Conservation (phyloP, 2,329 filamentous ascomycete species). For the Paecilomyces formosus region DNA sequence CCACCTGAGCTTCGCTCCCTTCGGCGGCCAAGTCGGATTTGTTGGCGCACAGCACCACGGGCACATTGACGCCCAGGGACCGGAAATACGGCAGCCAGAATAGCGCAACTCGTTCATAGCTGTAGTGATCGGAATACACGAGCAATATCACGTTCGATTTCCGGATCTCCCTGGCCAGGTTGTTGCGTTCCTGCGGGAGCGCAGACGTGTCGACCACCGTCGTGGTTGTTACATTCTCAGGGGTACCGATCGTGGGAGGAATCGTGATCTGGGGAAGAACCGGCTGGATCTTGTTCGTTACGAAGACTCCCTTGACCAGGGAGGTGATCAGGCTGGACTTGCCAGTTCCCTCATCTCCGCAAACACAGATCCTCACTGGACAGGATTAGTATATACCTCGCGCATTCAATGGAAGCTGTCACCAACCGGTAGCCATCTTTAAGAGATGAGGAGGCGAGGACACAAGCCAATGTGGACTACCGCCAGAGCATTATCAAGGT, state of each 20-base stretch:
- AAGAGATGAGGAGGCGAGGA: background rate
- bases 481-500: background rate
- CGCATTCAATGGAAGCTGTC: background rate
- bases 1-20: slow-evolving; percentile 70
- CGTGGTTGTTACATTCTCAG: slow-evolving; percentile 93
- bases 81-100: slow-evolving; percentile 99
- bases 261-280: slow-evolving; percentile 94
- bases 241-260: slow-evolving; percentile 83
- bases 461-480: background rate
- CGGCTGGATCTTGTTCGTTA: slow-evolving; percentile 89
- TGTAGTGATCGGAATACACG: slow-evolving; percentile 97
- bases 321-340: slow-evolving; percentile 92
- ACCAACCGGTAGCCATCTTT: slow-evolving; percentile 9
- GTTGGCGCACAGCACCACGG: slow-evolving; percentile 93
- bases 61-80: slow-evolving; percentile 95
- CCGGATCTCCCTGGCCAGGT: slow-evolving; percentile 84
- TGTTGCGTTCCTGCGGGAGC: slow-evolving; percentile 84
- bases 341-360: slow-evolving; percentile 91
- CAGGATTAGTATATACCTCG: background rate
- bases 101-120: slow-evolving; percentile 90
- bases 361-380: slow-evolving; percentile 84
- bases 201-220: slow-evolving; percentile 91
- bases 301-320: slow-evolving; percentile 94
- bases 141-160: slow-evolving; percentile 96
- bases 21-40: slow-evolving; percentile 82